A percentile compares a stretch with the other conserved stretches of the same genome.
phyloP scores from a whole-genome alignment of 305 asterid species.

The Caryopteris hybrid region DNA sequence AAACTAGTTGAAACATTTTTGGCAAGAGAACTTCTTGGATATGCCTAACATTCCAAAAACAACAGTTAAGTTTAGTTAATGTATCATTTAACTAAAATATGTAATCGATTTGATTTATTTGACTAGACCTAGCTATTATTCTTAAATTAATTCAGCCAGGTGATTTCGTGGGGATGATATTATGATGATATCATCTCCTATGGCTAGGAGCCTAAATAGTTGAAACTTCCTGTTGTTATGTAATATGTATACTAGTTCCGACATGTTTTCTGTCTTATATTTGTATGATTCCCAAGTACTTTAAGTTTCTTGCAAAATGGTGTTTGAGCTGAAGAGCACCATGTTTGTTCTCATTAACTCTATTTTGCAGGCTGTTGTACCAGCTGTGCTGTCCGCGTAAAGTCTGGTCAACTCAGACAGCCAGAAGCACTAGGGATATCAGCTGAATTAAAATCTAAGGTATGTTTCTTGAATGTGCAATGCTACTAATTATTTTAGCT shows the following conservation, averaged over 20 bases:
- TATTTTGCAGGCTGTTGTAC: slow-evolving; percentile 81
- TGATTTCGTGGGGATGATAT: background rate
- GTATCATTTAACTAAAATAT: background rate
- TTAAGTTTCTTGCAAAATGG: background rate
- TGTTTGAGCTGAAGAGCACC: slow-evolving; percentile 1
- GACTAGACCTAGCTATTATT: background rate
- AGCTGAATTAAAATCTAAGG: slow-evolving; percentile 79
- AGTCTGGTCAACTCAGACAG: slow-evolving; percentile 87
- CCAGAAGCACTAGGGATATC: slow-evolving; percentile 97
- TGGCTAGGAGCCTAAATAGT: slow-evolving; percentile 19
- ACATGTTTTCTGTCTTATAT: background rate
- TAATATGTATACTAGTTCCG: background rate
- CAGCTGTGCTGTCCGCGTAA: slow-evolving; percentile 93
- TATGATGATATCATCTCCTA: background rate
- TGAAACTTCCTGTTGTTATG: slow-evolving; percentile 13
- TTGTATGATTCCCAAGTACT: background rate
- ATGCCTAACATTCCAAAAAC: background rate
- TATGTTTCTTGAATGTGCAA: slow-evolving; percentile 14
- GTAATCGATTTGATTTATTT: background rate
- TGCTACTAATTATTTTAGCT: background rate
- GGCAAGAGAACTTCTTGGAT: too few species aligned
- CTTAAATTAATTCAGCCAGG: background rate
- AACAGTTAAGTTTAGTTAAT: background rate
- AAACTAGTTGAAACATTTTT: too few species aligned
- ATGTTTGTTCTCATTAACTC: slow-evolving; percentile 8